Conservation (phyloP, 2,329 filamentous ascomycete genomes). For the Dryadomyces quercus-mongolicae region DNA sequence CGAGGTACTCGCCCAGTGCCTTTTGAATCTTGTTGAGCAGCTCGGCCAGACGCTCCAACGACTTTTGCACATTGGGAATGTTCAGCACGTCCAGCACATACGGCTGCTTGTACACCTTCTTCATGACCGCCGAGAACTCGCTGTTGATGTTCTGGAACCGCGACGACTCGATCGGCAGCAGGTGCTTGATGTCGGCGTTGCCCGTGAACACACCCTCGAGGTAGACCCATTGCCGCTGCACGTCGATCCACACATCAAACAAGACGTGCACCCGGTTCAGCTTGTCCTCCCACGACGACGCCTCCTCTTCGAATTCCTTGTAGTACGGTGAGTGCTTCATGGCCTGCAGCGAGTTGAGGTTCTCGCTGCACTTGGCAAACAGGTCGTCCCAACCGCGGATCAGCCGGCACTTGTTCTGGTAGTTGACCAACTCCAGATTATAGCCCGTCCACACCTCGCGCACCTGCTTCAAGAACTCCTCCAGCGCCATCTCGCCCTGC, state of each 20-base stretch:
- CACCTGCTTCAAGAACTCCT: constrained; percentile 94
- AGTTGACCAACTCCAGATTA: constrained; percentile 84
- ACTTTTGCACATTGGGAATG: constrained; percentile 92
- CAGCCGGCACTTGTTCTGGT: constrained; percentile 94
- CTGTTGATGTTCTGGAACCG: constrained; percentile 99
- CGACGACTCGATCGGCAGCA: constrained; percentile 90
- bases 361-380: constrained; percentile 96
- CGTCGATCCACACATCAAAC: constrained; percentile 99
- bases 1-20: constrained; percentile 93
- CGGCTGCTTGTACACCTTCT: constrained; percentile 95
- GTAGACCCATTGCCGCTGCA: constrained; percentile 99
- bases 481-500: constrained; percentile 93
- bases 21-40: constrained; percentile 98
- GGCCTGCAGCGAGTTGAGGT: constrained; percentile 90
- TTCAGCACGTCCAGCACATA: constrained; percentile 92
- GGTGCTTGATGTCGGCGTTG: constrained; percentile 96
- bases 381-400: constrained; percentile 98
- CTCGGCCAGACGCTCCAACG: constrained; percentile 88
- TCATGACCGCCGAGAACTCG: constrained; percentile 98
- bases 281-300: constrained; percentile 93
- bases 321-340: constrained; percentile 99
- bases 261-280: constrained; percentile 93
- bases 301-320: constrained; percentile 98
- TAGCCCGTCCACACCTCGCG: constrained; percentile 97
- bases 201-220: constrained; percentile 97